phyloP scores from a whole-genome alignment of 108 stramenopile genomes.

The Mayamaea pseudoterrestris region DNA sequence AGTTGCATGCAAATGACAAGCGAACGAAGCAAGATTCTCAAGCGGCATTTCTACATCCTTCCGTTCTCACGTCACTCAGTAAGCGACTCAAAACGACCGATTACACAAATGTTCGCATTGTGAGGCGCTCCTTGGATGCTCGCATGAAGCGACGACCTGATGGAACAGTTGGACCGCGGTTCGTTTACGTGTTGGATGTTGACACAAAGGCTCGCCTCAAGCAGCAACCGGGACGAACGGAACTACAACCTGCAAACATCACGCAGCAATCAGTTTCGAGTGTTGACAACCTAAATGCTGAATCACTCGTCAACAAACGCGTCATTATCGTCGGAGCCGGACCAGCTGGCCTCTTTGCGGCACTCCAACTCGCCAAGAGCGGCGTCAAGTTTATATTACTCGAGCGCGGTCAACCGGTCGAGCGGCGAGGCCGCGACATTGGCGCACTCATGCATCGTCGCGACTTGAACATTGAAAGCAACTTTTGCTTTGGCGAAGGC shows the following conservation, averaged over 20 bases:
- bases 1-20: no score
- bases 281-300: not conserved
- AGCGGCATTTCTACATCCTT: no score
- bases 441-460: constrained; percentile 73
- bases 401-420: constrained; percentile 89
- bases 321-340: constrained; percentile 74
- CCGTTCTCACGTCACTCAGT: no score
- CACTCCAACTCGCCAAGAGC: constrained; percentile 50
- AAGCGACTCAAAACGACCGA: no score
- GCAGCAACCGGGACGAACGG: constrained; percentile 36
- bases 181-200: constrained; percentile 61
- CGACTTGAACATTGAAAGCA: constrained; percentile 46
- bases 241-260: not conserved
- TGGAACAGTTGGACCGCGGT: constrained; percentile 29
- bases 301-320: constrained; percentile 6
- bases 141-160: constrained; percentile 31
- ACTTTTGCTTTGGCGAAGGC: constrained; percentile 92
- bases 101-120: constrained; percentile 27
- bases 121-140: constrained; percentile 73
- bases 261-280: not conserved
- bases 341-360: constrained; percentile 89
- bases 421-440: constrained; percentile 80
- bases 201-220: constrained; percentile 13
- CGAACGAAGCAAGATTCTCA: no score
- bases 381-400: constrained; percentile 63